Conservation (phyloP, 2,329 filamentous ascomycete species). For the Lachnellula willkommii region DNA sequence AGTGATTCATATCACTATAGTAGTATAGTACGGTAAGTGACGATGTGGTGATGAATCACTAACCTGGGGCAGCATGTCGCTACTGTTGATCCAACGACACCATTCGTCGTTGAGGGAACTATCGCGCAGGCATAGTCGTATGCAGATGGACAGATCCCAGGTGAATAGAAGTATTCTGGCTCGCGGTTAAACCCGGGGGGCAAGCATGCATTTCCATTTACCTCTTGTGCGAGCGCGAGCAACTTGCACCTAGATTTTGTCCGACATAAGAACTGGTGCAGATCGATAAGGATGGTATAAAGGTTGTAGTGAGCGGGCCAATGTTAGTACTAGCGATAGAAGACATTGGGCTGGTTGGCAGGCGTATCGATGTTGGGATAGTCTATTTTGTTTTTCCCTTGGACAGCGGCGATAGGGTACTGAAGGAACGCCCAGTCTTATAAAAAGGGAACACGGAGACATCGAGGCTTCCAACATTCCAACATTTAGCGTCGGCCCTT, state of each 20-base stretch:
- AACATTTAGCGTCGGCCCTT: no score
- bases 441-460: no score
- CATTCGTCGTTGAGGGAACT: background rate
- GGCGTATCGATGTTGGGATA: no score
- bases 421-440: no score
- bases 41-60: background rate
- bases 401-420: no score
- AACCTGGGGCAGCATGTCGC: background rate
- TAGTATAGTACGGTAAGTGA: background rate
- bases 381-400: no score
- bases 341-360: background rate
- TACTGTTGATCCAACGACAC: background rate
- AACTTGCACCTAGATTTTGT: background rate
- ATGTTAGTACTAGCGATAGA: background rate
- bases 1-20: background rate
- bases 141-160: background rate
- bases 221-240: background rate
- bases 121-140: background rate
- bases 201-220: background rate
- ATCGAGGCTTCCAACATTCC: no score
- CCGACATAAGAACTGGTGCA: background rate
- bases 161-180: background rate
- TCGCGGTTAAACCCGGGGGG: background rate
- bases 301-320: background rate
- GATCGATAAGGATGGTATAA: background rate